These are phyloP conservation scores for Ophiocordyceps camponoti-floridani DNA, from an alignment of 2,329 filamentous ascomycete genomes.

Conservation along the genomic window DNA sequence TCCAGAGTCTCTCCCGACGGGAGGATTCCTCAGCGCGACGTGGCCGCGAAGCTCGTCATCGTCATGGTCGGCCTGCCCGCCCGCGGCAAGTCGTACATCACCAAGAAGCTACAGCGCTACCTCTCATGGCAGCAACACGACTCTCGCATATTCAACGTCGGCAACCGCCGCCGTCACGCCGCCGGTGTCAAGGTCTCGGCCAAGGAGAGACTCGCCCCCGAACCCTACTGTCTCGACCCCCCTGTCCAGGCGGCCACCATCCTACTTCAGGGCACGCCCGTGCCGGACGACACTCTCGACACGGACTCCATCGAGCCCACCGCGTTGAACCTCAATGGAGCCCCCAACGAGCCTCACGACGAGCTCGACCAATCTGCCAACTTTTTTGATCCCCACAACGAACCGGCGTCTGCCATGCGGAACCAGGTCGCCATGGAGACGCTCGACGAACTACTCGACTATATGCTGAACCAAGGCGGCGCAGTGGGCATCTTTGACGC, in stretches of 20 bases:
- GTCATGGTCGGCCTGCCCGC: constrained; percentile 96
- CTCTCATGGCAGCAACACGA: constrained; percentile 96
- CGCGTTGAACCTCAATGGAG: constrained; percentile 15
- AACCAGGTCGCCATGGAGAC: constrained; percentile 89
- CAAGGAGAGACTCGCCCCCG: constrained; percentile 14
- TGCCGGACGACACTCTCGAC: constrained; percentile 12
- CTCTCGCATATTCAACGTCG: constrained; percentile 92
- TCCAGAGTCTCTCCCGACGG: constrained; percentile 93
- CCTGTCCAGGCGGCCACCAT: constrained; percentile 37
- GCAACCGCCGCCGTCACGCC: constrained; percentile 69
- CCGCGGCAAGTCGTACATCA: constrained; percentile 94
- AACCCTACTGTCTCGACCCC: constrained; percentile 21
- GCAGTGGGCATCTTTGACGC: constrained; percentile 92
- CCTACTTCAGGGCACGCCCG: constrained; percentile 33
- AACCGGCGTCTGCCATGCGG: constrained; percentile 61
- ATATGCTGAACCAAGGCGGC: constrained; percentile 64
- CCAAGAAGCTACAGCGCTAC: constrained; percentile 91
- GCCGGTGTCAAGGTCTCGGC: constrained; percentile 35
- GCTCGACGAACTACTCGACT: constrained; percentile 79
- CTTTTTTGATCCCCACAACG: constrained; percentile 88
- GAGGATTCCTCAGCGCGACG: constrained; percentile 80
- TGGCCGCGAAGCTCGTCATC: constrained; percentile 91
- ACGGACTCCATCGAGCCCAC: constrained; percentile 19
- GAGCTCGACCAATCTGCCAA: constrained; percentile 72
- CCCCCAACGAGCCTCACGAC: constrained; percentile 4